Percentiles rank a stretch among this genome's conserved stretches.
Conservation (phyloP, 2,329 filamentous ascomycete species). For the Xylaria sp. region DNA sequence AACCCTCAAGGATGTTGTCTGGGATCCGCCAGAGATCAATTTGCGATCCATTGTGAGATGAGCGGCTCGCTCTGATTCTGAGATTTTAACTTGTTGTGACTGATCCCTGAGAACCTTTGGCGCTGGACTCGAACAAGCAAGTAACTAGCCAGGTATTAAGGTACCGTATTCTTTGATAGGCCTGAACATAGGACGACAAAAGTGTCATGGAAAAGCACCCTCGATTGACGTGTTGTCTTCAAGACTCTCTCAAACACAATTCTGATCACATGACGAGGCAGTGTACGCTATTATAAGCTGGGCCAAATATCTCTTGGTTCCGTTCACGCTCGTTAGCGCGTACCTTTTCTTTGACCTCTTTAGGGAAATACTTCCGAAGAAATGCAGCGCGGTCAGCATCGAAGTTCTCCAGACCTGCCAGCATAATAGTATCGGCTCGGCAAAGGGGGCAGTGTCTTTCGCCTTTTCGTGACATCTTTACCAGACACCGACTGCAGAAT, state of each 20-base stretch:
- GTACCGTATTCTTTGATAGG: neutral
- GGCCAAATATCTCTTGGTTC: slow-evolving; percentile 78
- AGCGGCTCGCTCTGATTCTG: slow-evolving; percentile 39
- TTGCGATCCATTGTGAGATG: slow-evolving; percentile 44
- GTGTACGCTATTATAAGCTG: slow-evolving; percentile 68
- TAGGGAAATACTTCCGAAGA: slow-evolving; percentile 79
- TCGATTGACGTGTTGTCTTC: neutral
- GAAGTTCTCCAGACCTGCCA: slow-evolving; percentile 76
- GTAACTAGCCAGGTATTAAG: neutral
- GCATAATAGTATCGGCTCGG: slow-evolving; percentile 75
- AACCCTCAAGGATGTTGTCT: slow-evolving; percentile 52
- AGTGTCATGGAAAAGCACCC: neutral
- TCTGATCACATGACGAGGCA: slow-evolving; percentile 68
- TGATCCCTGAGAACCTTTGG: neutral
- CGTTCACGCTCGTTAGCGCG: slow-evolving; percentile 78
- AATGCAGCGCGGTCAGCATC: slow-evolving; percentile 76
- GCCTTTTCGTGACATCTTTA: slow-evolving; percentile 78
- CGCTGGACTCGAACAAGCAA: neutral
- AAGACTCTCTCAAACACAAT: neutral
- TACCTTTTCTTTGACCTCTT: slow-evolving; percentile 74
- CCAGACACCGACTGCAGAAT: slow-evolving; percentile 85
- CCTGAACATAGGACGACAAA: neutral
- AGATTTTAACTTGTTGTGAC: neutral
- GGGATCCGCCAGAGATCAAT: slow-evolving; percentile 53
- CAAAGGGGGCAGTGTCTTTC: slow-evolving; percentile 81